phyloP scores from a whole-genome alignment of 331 rosid species.

The Telfairia occidentalis region DNA sequence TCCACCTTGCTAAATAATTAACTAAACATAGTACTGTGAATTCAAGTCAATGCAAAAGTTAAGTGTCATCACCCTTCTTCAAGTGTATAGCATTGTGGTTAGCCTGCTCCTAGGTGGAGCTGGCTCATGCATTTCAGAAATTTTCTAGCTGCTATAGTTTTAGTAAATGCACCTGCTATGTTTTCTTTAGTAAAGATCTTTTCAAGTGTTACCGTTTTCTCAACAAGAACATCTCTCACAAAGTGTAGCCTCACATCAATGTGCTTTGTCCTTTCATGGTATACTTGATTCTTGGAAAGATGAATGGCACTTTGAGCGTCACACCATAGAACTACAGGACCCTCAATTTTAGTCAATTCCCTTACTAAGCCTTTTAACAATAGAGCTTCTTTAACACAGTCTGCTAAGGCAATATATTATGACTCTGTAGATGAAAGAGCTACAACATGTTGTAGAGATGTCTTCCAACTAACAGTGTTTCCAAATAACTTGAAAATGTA shows the following conservation, averaged over 20 bases:
- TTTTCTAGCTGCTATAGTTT: background rate
- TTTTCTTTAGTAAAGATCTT: background rate
- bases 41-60: too few species aligned
- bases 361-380: background rate
- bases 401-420: background rate
- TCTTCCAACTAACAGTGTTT: too few species aligned
- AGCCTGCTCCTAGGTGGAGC: too few species aligned
- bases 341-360: background rate
- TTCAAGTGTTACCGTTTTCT: background rate
- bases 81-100: too few species aligned
- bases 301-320: background rate
- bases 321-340: background rate
- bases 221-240: background rate
- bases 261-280: background rate
- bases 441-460: too few species aligned
- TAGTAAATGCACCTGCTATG: background rate
- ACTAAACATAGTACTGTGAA: too few species aligned
- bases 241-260: too few species aligned
- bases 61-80: too few species aligned
- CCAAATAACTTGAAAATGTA: too few species aligned
- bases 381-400: background rate
- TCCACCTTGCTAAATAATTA: too few species aligned
- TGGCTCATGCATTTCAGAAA: background rate
- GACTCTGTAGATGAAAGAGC: background rate
- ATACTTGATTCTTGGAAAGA: background rate